Evolutionary conservation across 2,329 filamentous ascomycete genomes (phyloP).

Genomic region (Talaromyces albobiverticillius): DNA sequence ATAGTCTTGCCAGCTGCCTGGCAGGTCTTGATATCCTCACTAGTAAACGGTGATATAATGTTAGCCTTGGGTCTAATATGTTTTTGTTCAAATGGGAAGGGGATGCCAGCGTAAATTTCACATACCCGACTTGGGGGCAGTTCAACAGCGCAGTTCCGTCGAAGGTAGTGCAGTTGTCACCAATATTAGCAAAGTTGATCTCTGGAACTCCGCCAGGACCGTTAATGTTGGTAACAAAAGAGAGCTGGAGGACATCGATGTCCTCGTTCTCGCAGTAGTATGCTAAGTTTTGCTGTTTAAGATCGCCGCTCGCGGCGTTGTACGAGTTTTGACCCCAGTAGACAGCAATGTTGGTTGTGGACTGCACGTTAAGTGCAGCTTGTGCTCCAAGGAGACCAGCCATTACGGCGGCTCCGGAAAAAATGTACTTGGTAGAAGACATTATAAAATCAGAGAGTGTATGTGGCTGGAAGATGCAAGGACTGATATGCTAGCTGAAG

Average conservation of each 20-base stretch:
- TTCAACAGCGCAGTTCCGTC: slow-evolving; percentile 56
- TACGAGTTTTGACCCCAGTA: slow-evolving; percentile 71
- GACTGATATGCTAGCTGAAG: slow-evolving; percentile 8
- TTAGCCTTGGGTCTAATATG: slow-evolving; percentile 8
- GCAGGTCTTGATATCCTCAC: slow-evolving; percentile 54
- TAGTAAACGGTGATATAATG: slow-evolving; percentile 22
- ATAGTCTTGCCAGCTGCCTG: slow-evolving; percentile 68
- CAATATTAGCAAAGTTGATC: slow-evolving; percentile 64
- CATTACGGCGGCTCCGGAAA: slow-evolving; percentile 16
- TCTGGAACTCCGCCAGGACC: slow-evolving; percentile 49
- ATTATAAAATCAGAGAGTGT: slow-evolving; percentile 1
- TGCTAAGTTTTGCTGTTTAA: slow-evolving; percentile 54
- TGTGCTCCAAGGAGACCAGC: slow-evolving; percentile 30
- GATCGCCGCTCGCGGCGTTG: slow-evolving; percentile 41
- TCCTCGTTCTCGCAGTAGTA: slow-evolving; percentile 53
- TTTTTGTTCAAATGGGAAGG: neutral
- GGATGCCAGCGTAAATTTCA: neutral
- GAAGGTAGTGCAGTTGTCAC: slow-evolving; percentile 60
- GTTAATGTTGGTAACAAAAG: slow-evolving; percentile 35
- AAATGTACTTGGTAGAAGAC: slow-evolving; percentile 12
- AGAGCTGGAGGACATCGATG: slow-evolving; percentile 22
- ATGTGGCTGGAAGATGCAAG: slow-evolving; percentile 1
- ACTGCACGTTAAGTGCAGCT: slow-evolving; percentile 45
- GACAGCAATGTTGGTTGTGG: slow-evolving; percentile 56
- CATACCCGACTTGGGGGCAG: slow-evolving; percentile 65